Conservation (phyloP, 441 rosid genomes). For the Erodium texanum region DNA sequence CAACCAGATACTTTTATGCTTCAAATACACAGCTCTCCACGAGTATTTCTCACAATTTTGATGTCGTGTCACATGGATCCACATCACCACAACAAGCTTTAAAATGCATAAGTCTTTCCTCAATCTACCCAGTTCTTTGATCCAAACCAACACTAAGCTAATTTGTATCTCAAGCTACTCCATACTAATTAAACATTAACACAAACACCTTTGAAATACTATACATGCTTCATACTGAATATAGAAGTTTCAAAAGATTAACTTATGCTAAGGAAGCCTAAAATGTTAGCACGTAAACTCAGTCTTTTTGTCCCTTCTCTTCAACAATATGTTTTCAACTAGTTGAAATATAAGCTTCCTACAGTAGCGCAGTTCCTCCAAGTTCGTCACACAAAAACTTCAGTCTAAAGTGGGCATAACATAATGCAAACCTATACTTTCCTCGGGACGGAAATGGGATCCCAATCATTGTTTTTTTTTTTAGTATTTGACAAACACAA, state of each 20-base stretch:
- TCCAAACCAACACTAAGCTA: neutral
- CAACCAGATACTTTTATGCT: neutral
- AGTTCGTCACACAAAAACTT: too few species aligned
- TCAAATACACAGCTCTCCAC: too few species aligned
- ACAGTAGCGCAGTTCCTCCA: too few species aligned
- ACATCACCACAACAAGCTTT: neutral
- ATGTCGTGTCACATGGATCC: neutral
- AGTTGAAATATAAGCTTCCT: neutral
- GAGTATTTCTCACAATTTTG: neutral
- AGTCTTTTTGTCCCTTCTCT: too few species aligned
- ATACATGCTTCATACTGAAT: too few species aligned
- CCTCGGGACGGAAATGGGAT: neutral
- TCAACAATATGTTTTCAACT: too few species aligned
- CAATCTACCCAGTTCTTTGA: neutral
- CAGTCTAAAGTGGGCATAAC: too few species aligned
- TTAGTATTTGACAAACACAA: neutral
- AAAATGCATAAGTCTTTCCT: neutral
- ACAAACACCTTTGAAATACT: too few species aligned
- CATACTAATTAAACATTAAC: neutral
- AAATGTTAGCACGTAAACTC: neutral
- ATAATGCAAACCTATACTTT: neutral
- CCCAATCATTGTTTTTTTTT: neutral
- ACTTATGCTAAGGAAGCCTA: neutral
- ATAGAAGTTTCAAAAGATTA: neutral
- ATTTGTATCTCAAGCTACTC: neutral